Evolutionary conservation across 2,329 filamentous ascomycete species (phyloP).

Genomic region (Aurifilum marmelostoma): DNA sequence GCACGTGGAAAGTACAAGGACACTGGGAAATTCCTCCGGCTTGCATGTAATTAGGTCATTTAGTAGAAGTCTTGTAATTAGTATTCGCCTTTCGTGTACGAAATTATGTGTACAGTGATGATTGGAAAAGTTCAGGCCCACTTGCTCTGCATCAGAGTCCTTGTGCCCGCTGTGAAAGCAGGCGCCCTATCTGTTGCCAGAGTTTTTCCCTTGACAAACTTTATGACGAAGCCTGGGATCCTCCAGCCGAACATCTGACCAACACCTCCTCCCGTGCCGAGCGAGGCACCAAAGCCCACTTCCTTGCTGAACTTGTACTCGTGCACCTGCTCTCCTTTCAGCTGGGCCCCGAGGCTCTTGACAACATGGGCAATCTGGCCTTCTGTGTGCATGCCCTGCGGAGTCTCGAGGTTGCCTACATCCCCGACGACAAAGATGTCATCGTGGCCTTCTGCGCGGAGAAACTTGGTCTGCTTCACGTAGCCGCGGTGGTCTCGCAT

Average conservation of each 20-base stretch:
- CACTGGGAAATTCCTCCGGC: too few species aligned
- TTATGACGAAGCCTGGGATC: slow-evolving; percentile 32
- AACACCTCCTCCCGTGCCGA: slow-evolving; percentile 35
- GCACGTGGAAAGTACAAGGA: too few species aligned
- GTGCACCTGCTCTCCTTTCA: slow-evolving; percentile 23
- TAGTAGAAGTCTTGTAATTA: too few species aligned
- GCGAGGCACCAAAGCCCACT: slow-evolving; percentile 31
- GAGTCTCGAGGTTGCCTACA: slow-evolving; percentile 35
- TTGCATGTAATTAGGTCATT: too few species aligned
- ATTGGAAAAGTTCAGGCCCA: slow-evolving; percentile 21
- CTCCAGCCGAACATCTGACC: slow-evolving; percentile 36
- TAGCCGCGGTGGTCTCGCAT: slow-evolving; percentile 35
- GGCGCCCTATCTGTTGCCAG: slow-evolving; percentile 33
- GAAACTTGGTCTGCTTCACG: slow-evolving; percentile 33
- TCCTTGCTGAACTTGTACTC: slow-evolving; percentile 30
- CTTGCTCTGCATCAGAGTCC: slow-evolving; percentile 28
- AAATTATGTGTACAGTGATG: too few species aligned
- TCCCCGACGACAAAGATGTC: slow-evolving; percentile 39
- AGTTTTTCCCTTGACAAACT: slow-evolving; percentile 33
- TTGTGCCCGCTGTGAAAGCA: slow-evolving; percentile 28
- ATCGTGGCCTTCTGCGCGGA: slow-evolving; percentile 36
- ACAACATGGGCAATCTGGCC: slow-evolving; percentile 33
- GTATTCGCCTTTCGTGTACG: too few species aligned
- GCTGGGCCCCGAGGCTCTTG: slow-evolving; percentile 32
- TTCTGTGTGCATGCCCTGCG: slow-evolving; percentile 32